These are phyloP conservation scores for Acarospora socialis DNA, from an alignment of 2,329 filamentous ascomycete species.

Conservation along the genomic window DNA sequence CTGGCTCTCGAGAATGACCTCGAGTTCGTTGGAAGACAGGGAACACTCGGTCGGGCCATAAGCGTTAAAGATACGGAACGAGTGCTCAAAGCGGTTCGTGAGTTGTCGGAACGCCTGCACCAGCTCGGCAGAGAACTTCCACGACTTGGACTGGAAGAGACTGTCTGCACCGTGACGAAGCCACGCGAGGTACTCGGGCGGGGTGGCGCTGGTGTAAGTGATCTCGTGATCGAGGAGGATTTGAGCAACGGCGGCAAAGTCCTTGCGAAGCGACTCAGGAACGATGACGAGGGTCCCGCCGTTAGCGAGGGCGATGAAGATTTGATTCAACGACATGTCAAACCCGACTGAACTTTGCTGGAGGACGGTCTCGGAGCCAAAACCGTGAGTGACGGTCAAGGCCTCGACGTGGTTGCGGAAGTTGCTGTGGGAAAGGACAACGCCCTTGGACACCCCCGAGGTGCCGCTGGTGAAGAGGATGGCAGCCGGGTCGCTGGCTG, in stretches of 20 bases:
- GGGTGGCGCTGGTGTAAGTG: conserved; percentile 26
- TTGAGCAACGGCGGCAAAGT: conserved; percentile 22
- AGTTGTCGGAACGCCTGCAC: too few relatives aligned
- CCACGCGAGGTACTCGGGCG: conserved; percentile 27
- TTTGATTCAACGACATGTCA: conserved; percentile 28
- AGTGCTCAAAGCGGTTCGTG: too few relatives aligned
- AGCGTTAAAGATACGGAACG: conserved; percentile 15
- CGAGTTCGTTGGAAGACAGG: neutral
- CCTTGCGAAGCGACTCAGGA: conserved; percentile 18
- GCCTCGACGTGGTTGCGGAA: conserved; percentile 15
- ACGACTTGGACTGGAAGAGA: conserved; percentile 15
- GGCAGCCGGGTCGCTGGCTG: conserved; percentile 2
- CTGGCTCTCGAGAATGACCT: too few relatives aligned
- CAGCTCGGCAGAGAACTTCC: too few relatives aligned
- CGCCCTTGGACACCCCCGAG: conserved; percentile 12
- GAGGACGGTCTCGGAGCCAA: conserved; percentile 19
- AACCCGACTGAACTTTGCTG: conserved; percentile 29
- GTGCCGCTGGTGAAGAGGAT: conserved; percentile 11
- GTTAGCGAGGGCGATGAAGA: conserved; percentile 22
- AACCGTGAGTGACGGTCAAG: conserved; percentile 7
- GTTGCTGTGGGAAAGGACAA: conserved; percentile 4
- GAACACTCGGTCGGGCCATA: conserved; percentile 21
- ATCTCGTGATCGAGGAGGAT: conserved; percentile 25
- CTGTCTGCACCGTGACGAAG: conserved; percentile 12
- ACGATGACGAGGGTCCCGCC: conserved; percentile 27